Conservation (phyloP, 345 rosid genomes). For the Syzygium oleosum region DNA sequence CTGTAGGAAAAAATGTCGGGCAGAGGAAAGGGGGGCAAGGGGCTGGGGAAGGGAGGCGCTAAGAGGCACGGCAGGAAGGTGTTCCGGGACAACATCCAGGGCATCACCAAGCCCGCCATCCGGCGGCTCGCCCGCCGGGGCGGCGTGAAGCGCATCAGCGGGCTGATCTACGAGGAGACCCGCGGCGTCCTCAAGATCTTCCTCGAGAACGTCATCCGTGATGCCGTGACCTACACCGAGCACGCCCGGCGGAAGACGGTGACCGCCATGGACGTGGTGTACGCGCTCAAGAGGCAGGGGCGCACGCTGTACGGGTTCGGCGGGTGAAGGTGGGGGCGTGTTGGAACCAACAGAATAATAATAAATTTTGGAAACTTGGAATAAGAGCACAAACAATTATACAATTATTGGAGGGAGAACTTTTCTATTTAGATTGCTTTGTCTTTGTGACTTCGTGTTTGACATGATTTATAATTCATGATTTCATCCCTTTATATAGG, state of each 20-base stretch:
- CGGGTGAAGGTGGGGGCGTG: neutral
- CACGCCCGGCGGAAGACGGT: constrained; percentile 37
- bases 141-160: constrained; percentile 32
- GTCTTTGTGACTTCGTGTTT: too few species aligned
- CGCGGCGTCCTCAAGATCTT: constrained; percentile 31
- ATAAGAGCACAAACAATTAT: too few species aligned
- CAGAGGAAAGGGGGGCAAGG: constrained; percentile 37
- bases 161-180: constrained; percentile 33
- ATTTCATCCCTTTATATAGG: too few species aligned
- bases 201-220: constrained; percentile 30
- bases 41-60: constrained; percentile 33
- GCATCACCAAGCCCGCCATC: constrained; percentile 32
- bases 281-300: constrained; percentile 34
- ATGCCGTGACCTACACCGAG: constrained; percentile 33
- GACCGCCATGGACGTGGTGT: constrained; percentile 38
- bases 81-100: constrained; percentile 29
- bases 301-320: constrained; percentile 26
- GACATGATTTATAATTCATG: too few species aligned
- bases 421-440: too few species aligned
- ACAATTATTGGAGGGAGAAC: too few species aligned
- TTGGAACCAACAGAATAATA: too few species aligned
- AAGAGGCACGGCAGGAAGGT: constrained; percentile 31
- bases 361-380: too few species aligned
- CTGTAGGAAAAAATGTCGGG: constrained; percentile 13
- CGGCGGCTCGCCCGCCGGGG: constrained; percentile 29